Base-by-base conservation (phyloP, 2,329 filamentous ascomycete species). In the Aspergillus eucalypticola region DNA sequence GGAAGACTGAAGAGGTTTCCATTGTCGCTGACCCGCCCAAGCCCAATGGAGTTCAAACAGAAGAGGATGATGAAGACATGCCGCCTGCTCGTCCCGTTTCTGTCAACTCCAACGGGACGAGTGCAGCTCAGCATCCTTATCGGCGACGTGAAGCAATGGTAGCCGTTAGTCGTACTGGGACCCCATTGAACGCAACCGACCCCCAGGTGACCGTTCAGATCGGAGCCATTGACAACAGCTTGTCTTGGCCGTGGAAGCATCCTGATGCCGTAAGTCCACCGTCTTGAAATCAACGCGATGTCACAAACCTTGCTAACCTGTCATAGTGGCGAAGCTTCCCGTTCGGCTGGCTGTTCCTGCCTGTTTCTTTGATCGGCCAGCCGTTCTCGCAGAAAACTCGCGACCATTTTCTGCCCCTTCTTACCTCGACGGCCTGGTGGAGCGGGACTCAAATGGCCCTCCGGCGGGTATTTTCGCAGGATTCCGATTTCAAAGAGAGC, bases 241-340 rank as follows among this genome's bases (percentile, higher is more conserved):
- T 99, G 66, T 98, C 95, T 1, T 99, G 95, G 92, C 95, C 95
- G 2, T 99, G 94, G 95, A 98, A 98, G 76, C 94, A 98, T 70
- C 94, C 94, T 0, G 94, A 99, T 81, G 95, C 94, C 59, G 84
- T 86, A 78, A 76, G 83, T 77, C 25, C 10, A 11, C 5, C 1
- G 27, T 5, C 7, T n/a, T 10, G 2, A 7, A 3, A 11, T 5
- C 23, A 19, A 38, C 7, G 27, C 27, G 27, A 29, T 29, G 27
- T 29, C 27, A 4, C 5, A 23, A 23, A 42, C 39, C 42, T 23
- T 62, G 48, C 70, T 75, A 66, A 75, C 53, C 38, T 58, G 54
- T 25, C 56, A 17, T 58, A 86, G 84, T 89, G 86, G 86, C 84
- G 86, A 64, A 95, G 92, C 78, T 99, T 97, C 75, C 95, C 95